Percentiles rank a stretch among this genome's conserved stretches.
Conservation (phyloP, 148 eudicot species). For the Nepenthes gracilis region DNA sequence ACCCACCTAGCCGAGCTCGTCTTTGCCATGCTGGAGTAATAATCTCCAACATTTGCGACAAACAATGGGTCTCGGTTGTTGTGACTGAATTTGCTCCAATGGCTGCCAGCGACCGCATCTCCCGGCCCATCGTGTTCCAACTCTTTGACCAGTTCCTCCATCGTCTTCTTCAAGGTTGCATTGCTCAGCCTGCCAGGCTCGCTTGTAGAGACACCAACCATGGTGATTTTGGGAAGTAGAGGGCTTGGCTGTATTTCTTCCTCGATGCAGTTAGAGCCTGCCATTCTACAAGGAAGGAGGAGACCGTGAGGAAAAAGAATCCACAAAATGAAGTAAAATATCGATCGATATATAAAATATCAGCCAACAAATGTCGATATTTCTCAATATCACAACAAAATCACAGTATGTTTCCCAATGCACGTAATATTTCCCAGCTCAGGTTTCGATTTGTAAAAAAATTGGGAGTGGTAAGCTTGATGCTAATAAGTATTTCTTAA, state of each 20-base stretch:
- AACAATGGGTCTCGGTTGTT: slow-evolving; percentile 87
- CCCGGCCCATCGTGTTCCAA: slow-evolving; percentile 50
- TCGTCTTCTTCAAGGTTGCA: slow-evolving; percentile 62
- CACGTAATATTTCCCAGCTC: no score
- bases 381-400: no score
- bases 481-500: no score
- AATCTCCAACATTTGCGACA: slow-evolving; percentile 84
- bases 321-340: background rate
- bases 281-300: slow-evolving; percentile 17
- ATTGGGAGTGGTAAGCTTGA: no score
- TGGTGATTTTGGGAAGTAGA: slow-evolving; percentile 76
- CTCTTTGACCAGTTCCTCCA: slow-evolving; percentile 78
- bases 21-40: slow-evolving; percentile 40
- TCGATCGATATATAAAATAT: background rate
- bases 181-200: slow-evolving; percentile 70
- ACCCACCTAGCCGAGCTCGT: slow-evolving; percentile 50
- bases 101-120: slow-evolving; percentile 13
- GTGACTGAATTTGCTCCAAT: slow-evolving; percentile 3
- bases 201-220: slow-evolving; percentile 78
- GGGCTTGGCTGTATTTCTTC: slow-evolving; percentile 37
- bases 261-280: slow-evolving; percentile 16
- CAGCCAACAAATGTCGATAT: no score
- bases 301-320: background rate
- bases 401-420: no score
- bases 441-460: no score